A percentile compares a stretch with the other conserved stretches of the same genome.
Evolutionary conservation across 2,329 filamentous ascomycete genomes (phyloP).

Genomic region (Ceratocystis albifundus): DNA sequence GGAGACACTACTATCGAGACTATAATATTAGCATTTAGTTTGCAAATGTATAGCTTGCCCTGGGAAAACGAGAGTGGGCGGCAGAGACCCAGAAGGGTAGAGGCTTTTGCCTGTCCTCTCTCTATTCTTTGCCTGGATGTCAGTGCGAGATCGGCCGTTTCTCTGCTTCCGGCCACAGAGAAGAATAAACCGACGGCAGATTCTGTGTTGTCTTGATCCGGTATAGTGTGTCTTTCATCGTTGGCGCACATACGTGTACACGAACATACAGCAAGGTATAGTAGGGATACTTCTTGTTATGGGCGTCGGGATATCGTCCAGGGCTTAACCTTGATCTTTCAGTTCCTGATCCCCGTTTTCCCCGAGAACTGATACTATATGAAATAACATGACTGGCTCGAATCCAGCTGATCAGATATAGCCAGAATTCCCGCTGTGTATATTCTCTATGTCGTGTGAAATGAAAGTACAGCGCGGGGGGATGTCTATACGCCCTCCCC

Average conservation of each 20-base stretch:
- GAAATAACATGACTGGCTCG: too few species aligned
- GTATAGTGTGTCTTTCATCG: background rate
- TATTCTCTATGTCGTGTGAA: too few species aligned
- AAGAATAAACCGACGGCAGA: background rate
- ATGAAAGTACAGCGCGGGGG: background rate
- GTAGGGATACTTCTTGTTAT: background rate
- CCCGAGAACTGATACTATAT: too few species aligned
- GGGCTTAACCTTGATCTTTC: background rate
- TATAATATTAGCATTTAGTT: background rate
- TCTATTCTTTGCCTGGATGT: background rate
- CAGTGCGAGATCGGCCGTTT: constrained; percentile 1
- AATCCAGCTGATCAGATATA: too few species aligned
- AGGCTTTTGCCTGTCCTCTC: background rate
- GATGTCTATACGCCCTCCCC: background rate
- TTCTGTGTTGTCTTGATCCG: background rate
- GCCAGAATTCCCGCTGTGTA: too few species aligned
- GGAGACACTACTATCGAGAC: background rate
- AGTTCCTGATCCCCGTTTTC: background rate
- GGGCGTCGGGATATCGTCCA: background rate
- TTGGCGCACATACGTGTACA: background rate
- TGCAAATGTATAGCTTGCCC: background rate
- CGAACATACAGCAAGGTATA: background rate
- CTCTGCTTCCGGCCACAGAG: background rate
- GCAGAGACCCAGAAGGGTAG: background rate
- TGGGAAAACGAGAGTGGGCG: background rate